Conservation (phyloP, 73 alveolate species). For the Durusdinium trenchii region DNA sequence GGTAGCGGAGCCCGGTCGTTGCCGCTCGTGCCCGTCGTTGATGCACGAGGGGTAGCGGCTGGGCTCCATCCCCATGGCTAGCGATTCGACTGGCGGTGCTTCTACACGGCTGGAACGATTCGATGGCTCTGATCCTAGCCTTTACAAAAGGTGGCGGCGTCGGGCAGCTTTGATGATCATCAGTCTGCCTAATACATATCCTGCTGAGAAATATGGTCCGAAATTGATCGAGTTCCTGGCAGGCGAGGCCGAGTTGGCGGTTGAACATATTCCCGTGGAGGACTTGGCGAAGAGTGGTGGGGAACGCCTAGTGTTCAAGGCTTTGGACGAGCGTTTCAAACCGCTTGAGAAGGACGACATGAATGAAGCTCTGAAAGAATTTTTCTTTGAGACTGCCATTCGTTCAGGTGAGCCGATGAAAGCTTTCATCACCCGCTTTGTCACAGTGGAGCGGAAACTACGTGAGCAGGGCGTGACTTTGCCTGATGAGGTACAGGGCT, state of each 20-base stretch:
- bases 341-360: not conserved
- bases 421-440: not conserved
- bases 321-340: not conserved
- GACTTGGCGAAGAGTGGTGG: not conserved
- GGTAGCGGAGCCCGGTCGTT: too few species aligned
- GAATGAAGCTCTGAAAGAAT: not conserved
- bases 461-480: not conserved
- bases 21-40: too few species aligned
- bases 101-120: not conserved
- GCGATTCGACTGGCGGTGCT: not conserved
- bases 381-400: not conserved
- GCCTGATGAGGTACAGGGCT: slow-evolving; percentile 16
- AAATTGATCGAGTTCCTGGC: not conserved
- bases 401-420: not conserved
- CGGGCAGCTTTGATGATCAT: not conserved
- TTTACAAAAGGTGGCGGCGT: not conserved
- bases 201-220: not conserved
- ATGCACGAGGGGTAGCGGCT: too few species aligned
- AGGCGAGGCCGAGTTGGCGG: slow-evolving; percentile 16
- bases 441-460: not conserved
- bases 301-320: not conserved
- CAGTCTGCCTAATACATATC: not conserved
- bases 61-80: not conserved
- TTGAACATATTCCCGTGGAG: not conserved
- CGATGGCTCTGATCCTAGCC: not conserved